Conservation (phyloP, 257 asterid species). For the Lycium ferocissimum region DNA sequence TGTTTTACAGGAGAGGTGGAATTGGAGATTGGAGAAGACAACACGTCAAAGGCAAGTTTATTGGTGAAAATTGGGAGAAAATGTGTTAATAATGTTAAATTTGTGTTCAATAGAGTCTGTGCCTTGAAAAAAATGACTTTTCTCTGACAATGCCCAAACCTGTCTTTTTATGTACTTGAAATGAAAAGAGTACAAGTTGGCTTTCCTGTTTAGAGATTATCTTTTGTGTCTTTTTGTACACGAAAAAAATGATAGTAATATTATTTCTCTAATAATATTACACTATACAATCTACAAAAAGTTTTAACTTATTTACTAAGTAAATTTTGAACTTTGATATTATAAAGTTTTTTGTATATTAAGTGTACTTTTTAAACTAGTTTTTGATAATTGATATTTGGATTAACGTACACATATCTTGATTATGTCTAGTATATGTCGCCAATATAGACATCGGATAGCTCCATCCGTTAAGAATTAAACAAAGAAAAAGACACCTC, state of each 20-base stretch:
- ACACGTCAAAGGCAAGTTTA: slow-evolving; percentile 34
- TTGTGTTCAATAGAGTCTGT: slow-evolving; percentile 36
- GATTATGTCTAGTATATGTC: too few species aligned
- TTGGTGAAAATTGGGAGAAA: not conserved
- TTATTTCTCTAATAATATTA: too few species aligned
- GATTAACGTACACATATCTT: too few species aligned
- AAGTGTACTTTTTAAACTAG: not conserved
- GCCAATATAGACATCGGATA: too few species aligned
- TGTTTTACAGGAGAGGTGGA: not conserved
- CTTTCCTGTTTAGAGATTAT: slow-evolving; percentile 14
- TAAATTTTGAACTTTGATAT: not conserved
- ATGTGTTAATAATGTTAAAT: not conserved
- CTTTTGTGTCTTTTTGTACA: not conserved
- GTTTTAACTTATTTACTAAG: not conserved
- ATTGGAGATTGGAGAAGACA: slow-evolving; percentile 31
- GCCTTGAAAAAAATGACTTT: slow-evolving; percentile 16
- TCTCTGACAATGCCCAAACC: not conserved
- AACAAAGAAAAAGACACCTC: too few species aligned
- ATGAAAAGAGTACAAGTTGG: not conserved
- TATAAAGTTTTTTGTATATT: not conserved
- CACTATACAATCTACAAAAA: not conserved
- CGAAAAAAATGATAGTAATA: too few species aligned
- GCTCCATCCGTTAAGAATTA: too few species aligned
- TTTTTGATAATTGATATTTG: too few species aligned
- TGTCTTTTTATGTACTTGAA: not conserved